phyloP scores from a whole-genome alignment of 2,329 filamentous ascomycete genomes.

The Penicillium corylophilum region DNA sequence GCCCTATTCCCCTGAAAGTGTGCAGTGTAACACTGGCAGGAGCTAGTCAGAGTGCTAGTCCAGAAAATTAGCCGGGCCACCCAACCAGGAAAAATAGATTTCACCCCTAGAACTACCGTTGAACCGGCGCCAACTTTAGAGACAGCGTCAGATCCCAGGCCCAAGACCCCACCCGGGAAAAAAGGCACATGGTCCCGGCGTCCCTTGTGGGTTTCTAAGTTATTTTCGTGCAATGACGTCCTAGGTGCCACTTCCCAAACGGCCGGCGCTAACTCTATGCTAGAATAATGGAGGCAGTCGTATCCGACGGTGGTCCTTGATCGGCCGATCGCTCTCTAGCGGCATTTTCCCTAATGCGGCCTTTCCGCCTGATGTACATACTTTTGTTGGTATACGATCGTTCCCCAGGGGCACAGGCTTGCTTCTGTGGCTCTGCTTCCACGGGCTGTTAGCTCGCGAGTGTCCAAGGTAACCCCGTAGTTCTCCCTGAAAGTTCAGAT shows the following conservation, averaged over 20 bases:
- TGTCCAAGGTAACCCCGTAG: background rate
- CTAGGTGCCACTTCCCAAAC: conserved; percentile 7
- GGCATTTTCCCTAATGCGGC: background rate
- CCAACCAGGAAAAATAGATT: background rate
- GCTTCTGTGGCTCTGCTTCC: no score
- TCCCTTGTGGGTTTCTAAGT: background rate
- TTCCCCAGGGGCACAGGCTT: background rate
- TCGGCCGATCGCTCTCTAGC: conserved; percentile 8
- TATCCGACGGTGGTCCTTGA: conserved; percentile 9
- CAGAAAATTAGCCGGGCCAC: background rate
- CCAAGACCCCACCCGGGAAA: background rate
- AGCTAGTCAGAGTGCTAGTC: conserved; percentile 9
- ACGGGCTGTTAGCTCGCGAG: no score
- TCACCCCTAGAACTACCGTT: background rate
- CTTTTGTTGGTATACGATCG: conserved; percentile 3
- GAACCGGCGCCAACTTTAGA: background rate
- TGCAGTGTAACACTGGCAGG: background rate
- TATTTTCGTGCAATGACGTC: background rate
- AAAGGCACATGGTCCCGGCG: background rate
- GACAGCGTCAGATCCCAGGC: conserved; percentile 3
- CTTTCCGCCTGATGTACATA: no score
- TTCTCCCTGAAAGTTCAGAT: background rate
- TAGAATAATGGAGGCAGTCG: conserved; percentile 5
- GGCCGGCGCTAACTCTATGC: conserved; percentile 16
- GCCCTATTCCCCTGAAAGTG: background rate